Base-by-base conservation (phyloP, 208 protist genomes). In the Herpetomonas tarakana region DNA sequence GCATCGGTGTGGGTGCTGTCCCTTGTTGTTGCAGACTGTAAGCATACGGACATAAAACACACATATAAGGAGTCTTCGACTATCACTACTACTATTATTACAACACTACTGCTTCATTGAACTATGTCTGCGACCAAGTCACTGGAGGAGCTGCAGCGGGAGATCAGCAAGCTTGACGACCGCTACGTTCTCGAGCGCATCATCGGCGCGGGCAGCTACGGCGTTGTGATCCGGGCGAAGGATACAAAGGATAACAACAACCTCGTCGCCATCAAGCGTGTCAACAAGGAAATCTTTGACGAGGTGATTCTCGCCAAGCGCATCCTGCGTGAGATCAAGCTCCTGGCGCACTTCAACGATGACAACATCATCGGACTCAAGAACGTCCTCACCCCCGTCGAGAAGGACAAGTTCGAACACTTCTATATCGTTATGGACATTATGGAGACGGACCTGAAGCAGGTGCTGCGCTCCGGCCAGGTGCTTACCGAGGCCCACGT, bases 381-480 rank as follows among this genome's bases (percentile, higher is more conserved):
- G 25, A 91, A 96, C 66, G 86, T 97, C 29, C 76, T 96, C 44
- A 93, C 83, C 12, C 88, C 91, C 1, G 24, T 62, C 21, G 68
- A 83, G 52, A 67, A 70, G 9, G 71, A 89, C 4, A 66, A 81
- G 24, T 97, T 92, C 68, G 78, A 95, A 53, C 82, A 91, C 59
- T 81, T 98, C 49, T 98, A 97, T 67, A 91, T 98, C 31, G 92
- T 98, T 19, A 97, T 96, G 78, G 94, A 98, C 44, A 91, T 98
- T 18, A 98, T 98, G 97, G 96, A 98, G 22, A 98, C 94, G 0
- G 97, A 99, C 66, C 75, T 99, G 30, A 94, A 97, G 76, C 77
- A 93, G 66, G 95, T 99, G 52, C 87, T 99, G 45, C 78, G 83
- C 44, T 95, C 81, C 28, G 71, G 85, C 3, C 96, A 98, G 72